Evolutionary conservation across 1,284 basidiomycete species (phyloP).

Genomic region (Mycena citricolor): DNA sequence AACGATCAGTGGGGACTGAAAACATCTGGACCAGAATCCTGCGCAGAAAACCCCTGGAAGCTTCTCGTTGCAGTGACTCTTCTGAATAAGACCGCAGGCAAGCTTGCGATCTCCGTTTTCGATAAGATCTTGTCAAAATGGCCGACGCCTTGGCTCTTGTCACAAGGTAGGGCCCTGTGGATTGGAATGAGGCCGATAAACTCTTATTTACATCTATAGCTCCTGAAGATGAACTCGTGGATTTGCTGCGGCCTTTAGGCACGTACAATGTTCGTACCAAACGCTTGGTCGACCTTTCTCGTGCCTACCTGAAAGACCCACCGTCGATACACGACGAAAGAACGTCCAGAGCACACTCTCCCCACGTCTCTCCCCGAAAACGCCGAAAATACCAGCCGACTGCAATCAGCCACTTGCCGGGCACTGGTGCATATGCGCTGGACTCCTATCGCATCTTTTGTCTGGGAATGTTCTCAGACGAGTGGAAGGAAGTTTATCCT

Average conservation of each 20-base stretch:
- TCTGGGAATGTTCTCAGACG: constrained; percentile 33
- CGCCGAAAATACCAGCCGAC: constrained; percentile 40
- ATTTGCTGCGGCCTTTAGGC: constrained; percentile 49
- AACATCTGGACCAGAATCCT: constrained; percentile 35
- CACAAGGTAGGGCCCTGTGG: constrained; percentile 40
- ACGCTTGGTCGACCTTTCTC: constrained; percentile 51
- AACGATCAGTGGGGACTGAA: no score
- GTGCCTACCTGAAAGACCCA: constrained; percentile 44
- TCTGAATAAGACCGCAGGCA: constrained; percentile 57
- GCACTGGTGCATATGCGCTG: constrained; percentile 60
- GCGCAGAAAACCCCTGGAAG: constrained; percentile 54
- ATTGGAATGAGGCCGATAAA: not conserved
- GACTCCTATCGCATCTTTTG: constrained; percentile 72
- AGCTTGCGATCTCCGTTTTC: constrained; percentile 53
- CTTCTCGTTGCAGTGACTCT: constrained; percentile 53
- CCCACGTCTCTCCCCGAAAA: constrained; percentile 20
- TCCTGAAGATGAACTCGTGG: constrained; percentile 37
- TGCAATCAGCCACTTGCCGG: constrained; percentile 53
- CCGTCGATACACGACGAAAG: constrained; percentile 32
- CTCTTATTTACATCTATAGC: constrained; percentile 27
- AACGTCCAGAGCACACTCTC: constrained; percentile 10
- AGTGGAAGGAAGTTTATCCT: constrained; percentile 60
- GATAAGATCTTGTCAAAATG: constrained; percentile 50
- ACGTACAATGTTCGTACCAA: constrained; percentile 50
- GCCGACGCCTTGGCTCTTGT: constrained; percentile 51